These are phyloP conservation scores for Infundibulicybe gibba DNA, from an alignment of 768 basidiomycete genomes.

Conservation along the genomic window DNA sequence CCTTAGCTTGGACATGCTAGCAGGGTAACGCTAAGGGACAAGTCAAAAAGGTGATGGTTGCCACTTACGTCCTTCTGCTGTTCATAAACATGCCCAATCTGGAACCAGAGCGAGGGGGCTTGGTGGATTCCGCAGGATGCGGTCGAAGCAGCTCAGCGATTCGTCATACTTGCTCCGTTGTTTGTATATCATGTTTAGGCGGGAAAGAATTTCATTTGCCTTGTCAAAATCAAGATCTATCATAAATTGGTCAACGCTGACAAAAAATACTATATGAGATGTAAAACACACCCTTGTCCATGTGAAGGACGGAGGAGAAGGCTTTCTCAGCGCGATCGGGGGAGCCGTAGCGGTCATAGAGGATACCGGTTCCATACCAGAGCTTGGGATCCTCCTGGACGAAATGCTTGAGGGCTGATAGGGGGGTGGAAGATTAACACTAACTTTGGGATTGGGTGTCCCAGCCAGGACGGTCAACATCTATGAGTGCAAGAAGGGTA, in stretches of 20 bases:
- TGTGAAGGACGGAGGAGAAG: too few species aligned
- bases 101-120: constrained; percentile 97
- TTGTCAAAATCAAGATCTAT: constrained; percentile 88
- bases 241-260: too few species aligned
- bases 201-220: constrained; percentile 97
- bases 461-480: constrained; percentile 55
- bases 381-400: constrained; percentile 92
- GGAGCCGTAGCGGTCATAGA: constrained; percentile 98
- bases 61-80: constrained; percentile 87
- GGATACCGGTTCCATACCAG: constrained; percentile 99
- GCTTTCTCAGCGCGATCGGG: constrained; percentile 99
- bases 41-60: constrained; percentile 5
- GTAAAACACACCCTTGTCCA: too few species aligned
- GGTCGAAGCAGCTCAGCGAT: constrained; percentile 89
- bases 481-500: constrained; percentile 78
- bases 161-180: constrained; percentile 94
- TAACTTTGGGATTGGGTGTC: too few species aligned
- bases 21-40: constrained; percentile 7
- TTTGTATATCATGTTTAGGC: constrained; percentile 98
- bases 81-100: constrained; percentile 98
- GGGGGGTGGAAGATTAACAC: too few species aligned
- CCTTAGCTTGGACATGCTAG: constrained; percentile 86
- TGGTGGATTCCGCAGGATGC: constrained; percentile 93
- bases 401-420: too few species aligned
- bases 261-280: too few species aligned